A percentile compares a stretch with the other conserved stretches of the same genome.
Evolutionary conservation across 2,329 filamentous ascomycete species (phyloP).

Genomic region (Colletotrichum destructivum): DNA sequence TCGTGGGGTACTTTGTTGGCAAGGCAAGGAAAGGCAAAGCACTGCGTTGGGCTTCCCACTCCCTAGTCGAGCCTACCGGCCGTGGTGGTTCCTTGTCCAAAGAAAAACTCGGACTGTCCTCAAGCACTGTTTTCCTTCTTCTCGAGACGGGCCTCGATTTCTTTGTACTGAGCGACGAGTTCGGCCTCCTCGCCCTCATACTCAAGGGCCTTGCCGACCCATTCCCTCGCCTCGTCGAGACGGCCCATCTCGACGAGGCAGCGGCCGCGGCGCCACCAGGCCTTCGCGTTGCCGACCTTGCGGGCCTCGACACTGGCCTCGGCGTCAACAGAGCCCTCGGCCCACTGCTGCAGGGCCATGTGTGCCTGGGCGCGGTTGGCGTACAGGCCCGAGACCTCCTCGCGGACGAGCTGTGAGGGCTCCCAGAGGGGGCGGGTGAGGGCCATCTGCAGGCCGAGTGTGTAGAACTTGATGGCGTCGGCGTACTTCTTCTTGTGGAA

Average conservation of each 20-base stretch:
- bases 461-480: conserved; percentile 87
- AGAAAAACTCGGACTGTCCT: not conserved
- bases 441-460: conserved; percentile 92
- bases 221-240: conserved; percentile 84
- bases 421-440: conserved; percentile 88
- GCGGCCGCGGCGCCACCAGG: conserved; percentile 90
- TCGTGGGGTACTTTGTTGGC: conserved; percentile 5
- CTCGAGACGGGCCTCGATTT: conserved; percentile 67
- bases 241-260: conserved; percentile 93
- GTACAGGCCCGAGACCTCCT: conserved; percentile 86
- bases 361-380: conserved; percentile 92
- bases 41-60: too few species aligned
- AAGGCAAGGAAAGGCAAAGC: not conserved
- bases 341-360: conserved; percentile 87
- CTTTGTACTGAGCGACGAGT: conserved; percentile 74
- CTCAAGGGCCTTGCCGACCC: conserved; percentile 84
- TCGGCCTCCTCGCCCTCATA: conserved; percentile 82
- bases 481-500: conserved; percentile 83
- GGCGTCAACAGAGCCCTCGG: conserved; percentile 89
- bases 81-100: too few species aligned
- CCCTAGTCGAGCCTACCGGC: too few species aligned
- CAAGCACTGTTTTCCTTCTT: conserved; percentile 52
- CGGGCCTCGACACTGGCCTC: conserved; percentile 91
- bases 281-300: conserved; percentile 90
- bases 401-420: conserved; percentile 83